Evolutionary conservation across 2,329 filamentous ascomycete genomes (phyloP).

Genomic region (Exophiala phaeomuriformis): DNA sequence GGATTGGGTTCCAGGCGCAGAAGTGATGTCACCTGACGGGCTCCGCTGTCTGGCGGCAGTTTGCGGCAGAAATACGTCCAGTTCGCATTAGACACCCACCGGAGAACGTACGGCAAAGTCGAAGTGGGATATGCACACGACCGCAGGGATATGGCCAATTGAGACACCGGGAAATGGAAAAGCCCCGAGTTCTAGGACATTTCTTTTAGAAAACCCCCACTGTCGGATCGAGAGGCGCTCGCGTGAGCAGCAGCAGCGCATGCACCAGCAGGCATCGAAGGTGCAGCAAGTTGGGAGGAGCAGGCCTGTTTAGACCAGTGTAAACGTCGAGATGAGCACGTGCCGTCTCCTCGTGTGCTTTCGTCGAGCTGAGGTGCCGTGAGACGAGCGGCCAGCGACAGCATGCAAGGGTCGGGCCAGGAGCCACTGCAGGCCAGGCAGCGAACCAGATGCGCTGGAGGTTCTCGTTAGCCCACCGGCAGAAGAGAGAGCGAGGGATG

Average conservation of each 20-base stretch:
- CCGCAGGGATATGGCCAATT: conserved; percentile 11
- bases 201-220: conserved; percentile 6
- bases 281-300: conserved; percentile 1
- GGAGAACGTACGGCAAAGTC: conserved; percentile 7
- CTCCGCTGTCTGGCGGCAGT: not conserved
- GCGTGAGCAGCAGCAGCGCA: conserved; percentile 19
- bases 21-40: conserved; percentile 19
- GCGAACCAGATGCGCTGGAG: conserved; percentile 12
- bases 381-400: not conserved
- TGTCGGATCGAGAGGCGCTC: conserved; percentile 13
- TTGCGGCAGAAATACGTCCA: conserved; percentile 3
- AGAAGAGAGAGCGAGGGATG: not conserved
- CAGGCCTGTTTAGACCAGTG: conserved; percentile 20
- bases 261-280: not conserved
- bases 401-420: conserved; percentile 7
- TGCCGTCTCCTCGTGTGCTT: conserved; percentile 19
- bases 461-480: not conserved
- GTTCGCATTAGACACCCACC: conserved; percentile 6
- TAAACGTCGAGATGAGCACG: conserved; percentile 22
- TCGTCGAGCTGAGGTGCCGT: not conserved
- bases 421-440: conserved; percentile 12
- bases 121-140: conserved; percentile 21
- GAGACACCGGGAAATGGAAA: conserved; percentile 1
- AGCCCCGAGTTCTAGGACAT: conserved; percentile 1
- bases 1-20: not conserved